Evolutionary conservation across 371 early-diverging fungal species (phyloP).

Genomic region (Zopfochytrium polystomum): DNA sequence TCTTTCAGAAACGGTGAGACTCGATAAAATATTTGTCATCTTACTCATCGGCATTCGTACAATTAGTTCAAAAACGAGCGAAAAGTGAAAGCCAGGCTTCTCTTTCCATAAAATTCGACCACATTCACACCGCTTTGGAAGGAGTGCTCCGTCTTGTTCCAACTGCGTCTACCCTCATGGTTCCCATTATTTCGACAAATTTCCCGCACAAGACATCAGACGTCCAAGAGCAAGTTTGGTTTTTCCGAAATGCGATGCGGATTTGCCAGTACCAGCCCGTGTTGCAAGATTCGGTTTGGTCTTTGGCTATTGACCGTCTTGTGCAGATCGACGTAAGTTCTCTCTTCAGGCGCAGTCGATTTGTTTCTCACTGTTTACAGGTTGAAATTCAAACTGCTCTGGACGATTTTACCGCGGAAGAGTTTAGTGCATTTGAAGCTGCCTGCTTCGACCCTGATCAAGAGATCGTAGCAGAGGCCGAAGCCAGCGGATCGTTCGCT

Average conservation of each 20-base stretch:
- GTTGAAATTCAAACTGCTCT: conserved; percentile 89
- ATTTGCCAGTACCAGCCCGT: conserved; percentile 73
- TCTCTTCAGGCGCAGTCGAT: neutral
- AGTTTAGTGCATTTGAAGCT: conserved; percentile 38
- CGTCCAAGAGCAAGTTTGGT: conserved; percentile 64
- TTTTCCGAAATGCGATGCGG: conserved; percentile 69
- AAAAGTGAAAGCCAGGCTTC: conserved; percentile 13
- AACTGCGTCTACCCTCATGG: conserved; percentile 66
- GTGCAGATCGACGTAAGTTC: conserved; percentile 79
- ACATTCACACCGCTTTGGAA: conserved; percentile 14
- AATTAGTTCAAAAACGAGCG: conserved; percentile 6
- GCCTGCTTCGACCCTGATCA: conserved; percentile 27
- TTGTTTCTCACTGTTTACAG: conserved; percentile 31
- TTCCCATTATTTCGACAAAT: conserved; percentile 57
- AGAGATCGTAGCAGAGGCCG: conserved; percentile 35
- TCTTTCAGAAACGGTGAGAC: conserved; percentile 66
- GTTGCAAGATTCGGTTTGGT: conserved; percentile 68
- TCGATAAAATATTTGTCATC: too few species aligned
- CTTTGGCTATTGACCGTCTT: conserved; percentile 73
- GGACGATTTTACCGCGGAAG: conserved; percentile 84
- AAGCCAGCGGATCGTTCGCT: conserved; percentile 30
- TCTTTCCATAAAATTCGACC: conserved; percentile 16
- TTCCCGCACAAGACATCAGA: conserved; percentile 79
- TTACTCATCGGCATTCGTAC: too few species aligned
- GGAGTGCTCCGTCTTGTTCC: conserved; percentile 66